These are phyloP conservation scores for Candida broadrunensis DNA, from an alignment of 805 yeast species.

Conservation along the genomic window DNA sequence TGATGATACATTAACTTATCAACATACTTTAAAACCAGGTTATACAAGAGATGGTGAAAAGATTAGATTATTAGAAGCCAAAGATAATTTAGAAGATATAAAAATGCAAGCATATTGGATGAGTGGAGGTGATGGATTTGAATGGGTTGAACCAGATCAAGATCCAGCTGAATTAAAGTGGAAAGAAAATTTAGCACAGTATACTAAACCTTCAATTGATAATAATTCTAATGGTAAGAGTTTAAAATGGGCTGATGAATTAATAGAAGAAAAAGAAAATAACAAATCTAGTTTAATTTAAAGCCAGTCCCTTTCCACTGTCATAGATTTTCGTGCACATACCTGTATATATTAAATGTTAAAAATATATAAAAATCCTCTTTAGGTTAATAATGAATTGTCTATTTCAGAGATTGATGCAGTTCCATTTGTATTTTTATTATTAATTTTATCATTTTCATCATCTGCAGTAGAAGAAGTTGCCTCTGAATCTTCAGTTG, in stretches of 20 bases:
- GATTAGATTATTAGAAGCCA: constrained; percentile 35
- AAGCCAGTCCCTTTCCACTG: too few relatives aligned
- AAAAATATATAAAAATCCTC: too few relatives aligned
- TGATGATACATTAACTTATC: constrained; percentile 19
- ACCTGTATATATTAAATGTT: too few relatives aligned
- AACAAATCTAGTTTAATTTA: too few relatives aligned
- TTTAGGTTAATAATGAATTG: neutral
- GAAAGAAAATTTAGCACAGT: constrained; percentile 27
- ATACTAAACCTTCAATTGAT: constrained; percentile 18
- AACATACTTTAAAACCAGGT: constrained; percentile 31
- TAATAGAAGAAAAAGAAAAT: constrained; percentile 20
- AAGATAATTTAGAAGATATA: constrained; percentile 61
- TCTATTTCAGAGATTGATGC: neutral
- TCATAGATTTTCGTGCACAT: too few relatives aligned
- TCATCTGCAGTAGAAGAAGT: neutral
- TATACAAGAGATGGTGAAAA: constrained; percentile 34
- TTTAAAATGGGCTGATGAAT: constrained; percentile 41
- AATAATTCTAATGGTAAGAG: constrained; percentile 10
- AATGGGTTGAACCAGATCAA: constrained; percentile 88
- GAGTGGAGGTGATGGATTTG: constrained; percentile 80
- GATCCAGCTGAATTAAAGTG: constrained; percentile 73
- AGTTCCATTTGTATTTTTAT: too few relatives aligned
- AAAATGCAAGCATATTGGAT: constrained; percentile 83
- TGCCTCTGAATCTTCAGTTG: neutral
- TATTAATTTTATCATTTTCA: neutral